Conservation (phyloP, 2,329 filamentous ascomycete species). For the Penicillium glabrum region DNA sequence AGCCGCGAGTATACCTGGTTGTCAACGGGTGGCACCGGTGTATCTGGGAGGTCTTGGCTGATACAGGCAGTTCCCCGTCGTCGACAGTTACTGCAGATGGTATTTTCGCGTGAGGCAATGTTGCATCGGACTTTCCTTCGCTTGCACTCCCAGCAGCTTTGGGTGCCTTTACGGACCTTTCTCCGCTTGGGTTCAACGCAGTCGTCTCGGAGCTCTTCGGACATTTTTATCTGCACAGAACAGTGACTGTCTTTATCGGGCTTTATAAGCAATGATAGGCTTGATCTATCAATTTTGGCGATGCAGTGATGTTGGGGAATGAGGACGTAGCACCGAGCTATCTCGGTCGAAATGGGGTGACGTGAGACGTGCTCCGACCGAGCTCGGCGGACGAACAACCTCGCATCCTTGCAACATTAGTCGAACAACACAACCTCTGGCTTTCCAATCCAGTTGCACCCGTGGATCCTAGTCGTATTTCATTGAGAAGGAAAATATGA, state of each 20-base stretch:
- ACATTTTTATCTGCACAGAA: neutral
- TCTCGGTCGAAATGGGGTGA: neutral
- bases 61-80: slow-evolving; percentile 37
- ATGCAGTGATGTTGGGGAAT: neutral
- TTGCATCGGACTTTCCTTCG: slow-evolving; percentile 35
- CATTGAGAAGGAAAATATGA: no score
- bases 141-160: slow-evolving; percentile 10
- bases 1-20: slow-evolving; percentile 10
- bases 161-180: slow-evolving; percentile 18
- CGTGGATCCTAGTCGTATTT: no score
- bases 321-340: neutral
- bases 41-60: slow-evolving; percentile 50
- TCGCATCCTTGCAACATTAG: neutral
- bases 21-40: slow-evolving; percentile 28
- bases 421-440: neutral
- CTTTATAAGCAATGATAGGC: neutral
- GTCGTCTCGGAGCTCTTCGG: neutral
- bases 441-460: neutral
- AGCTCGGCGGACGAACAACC: slow-evolving; percentile 1
- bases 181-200: slow-evolving; percentile 6
- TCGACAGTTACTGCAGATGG: slow-evolving; percentile 28
- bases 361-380: neutral
- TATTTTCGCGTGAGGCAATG: slow-evolving; percentile 18
- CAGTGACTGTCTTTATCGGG: neutral
- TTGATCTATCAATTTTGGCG: neutral